Evolutionary conservation across 495 filamentous ascomycete genomes (phyloP), one percentile per base, ranked within the genome.

Genomic region (Lineolata rhizophorae): DNA sequence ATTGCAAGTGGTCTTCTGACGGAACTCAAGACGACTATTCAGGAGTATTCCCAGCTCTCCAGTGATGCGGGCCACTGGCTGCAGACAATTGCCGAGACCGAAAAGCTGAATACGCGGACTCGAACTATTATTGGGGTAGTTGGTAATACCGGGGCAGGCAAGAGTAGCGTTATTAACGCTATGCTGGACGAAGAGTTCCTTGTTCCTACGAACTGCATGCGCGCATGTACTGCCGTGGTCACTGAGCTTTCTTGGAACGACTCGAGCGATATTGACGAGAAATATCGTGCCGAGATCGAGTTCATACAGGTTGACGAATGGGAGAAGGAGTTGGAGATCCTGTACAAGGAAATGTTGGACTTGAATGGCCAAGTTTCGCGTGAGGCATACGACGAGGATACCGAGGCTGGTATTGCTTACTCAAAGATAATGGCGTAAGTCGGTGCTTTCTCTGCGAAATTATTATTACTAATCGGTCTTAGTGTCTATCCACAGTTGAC

Each of bases 141-240:
- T 5, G 48, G 48, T 9, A 49, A 49, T 22, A 51, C 48, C 8
- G 47, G 48, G 3, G 43, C 48, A 14, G 48, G 48, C 11, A 51
- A 51, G 20, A 46, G 37, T 25, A 42, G 40, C 26, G 41, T 49
- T 8, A 49, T 51, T 21, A 51, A 51, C 27, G 48, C 48, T 5
- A 32, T 51, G 30, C 40, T 51, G 10, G 48, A 49, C 27, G 47
- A 37, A 24, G 57, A 66, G 30, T 49, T 51, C 0, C 45, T 64
- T 15, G 52, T 66, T 3, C 53, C 62, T 11, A 67, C 63, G 10
- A 64, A 65, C 32, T 65, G 62, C 39, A 68, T 67, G 64, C 51
- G 67, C 35, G 72, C 69, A 5, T 75, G 69, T 36, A 78, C 73
- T 2, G 70, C 72, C 0, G 65, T 67, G 6, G 62, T 67, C 0